Base-by-base conservation (phyloP, 345 rosid genomes). In the Camelina neglecta region DNA sequence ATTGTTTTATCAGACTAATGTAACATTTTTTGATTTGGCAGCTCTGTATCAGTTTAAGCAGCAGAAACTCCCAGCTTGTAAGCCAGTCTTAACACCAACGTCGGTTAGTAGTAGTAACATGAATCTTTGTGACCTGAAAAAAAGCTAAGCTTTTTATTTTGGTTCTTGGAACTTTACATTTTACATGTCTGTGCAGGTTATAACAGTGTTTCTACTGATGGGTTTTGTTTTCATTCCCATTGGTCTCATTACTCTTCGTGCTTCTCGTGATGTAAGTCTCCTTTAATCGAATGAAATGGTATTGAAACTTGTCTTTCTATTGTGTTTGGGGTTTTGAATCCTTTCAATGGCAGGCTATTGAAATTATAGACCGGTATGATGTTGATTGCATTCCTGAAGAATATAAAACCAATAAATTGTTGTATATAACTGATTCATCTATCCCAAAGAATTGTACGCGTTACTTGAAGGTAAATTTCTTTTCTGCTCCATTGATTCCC, bases 51-150 rank as follows among this genome's bases (percentile, higher is more conserved):
- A 83, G 72, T 91, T 91, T 71, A 89, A 84, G 65, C 97, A 91
- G 71, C 97, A 91, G 77, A 80, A 53, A 41, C 97, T 91, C 47
- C 93, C 95, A 35, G 95, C 95, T 79, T 91, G 97, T 86, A 91
- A 91, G 77, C 97, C 97, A 67, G 93, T 88, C 18, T 81, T 91
- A 55, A 88, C 91, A 20, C 93, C 97, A 77, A 45, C 78, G 64
- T 88, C 84, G 90, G 97, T 91, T 65, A 80, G 78, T 64, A 54
- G 35, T 65, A 80, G 78, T 64, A 54, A 41, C 31, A 55, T 11
- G 41, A 24, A n/a, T 47, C 24, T 9, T n/a, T 54, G 11, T 44
- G 48, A 47, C 67, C 10, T 69, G 12, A 35, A 60, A 33, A 33
- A 26, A 35, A 36, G 45, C 21, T 58, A 4, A 35, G 44, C 35